Percentiles rank a stretch among this genome's conserved stretches.
Evolutionary conservation across 305 asterid genomes (phyloP).

Genomic region (Fraxinus dipetala): DNA sequence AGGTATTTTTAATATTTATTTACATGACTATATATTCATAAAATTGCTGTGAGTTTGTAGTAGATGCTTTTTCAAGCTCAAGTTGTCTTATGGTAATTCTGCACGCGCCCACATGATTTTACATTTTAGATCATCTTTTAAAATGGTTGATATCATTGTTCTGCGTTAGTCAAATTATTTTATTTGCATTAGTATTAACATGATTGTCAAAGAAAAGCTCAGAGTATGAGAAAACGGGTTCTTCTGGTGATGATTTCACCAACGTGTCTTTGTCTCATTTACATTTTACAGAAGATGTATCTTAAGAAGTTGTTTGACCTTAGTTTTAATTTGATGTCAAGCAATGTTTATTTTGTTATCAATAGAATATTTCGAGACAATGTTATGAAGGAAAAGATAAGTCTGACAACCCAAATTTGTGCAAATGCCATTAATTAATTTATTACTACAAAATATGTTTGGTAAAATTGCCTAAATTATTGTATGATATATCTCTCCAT

Average conservation of each 20-base stretch:
- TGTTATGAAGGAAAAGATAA: background rate
- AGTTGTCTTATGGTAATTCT: background rate
- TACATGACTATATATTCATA: background rate
- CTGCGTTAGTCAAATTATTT: background rate
- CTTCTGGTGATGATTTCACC: background rate
- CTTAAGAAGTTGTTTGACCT: background rate
- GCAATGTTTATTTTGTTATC: background rate
- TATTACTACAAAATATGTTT: background rate
- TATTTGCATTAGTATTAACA: background rate
- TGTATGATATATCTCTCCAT: background rate
- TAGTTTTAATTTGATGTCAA: background rate
- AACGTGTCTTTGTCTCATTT: background rate
- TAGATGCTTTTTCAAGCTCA: background rate
- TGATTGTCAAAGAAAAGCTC: background rate
- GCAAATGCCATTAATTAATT: background rate
- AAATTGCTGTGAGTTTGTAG: background rate
- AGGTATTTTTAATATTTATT: slow-evolving; percentile 29
- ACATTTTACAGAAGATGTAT: background rate
- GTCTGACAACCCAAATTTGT: background rate
- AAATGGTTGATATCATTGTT: background rate
- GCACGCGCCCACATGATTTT: background rate
- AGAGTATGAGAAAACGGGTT: background rate
- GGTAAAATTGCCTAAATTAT: background rate
- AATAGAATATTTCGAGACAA: background rate
- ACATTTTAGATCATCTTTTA: background rate